Base-by-base conservation (phyloP, 2,329 filamentous ascomycete genomes). In the Talaromyces islandicus region DNA sequence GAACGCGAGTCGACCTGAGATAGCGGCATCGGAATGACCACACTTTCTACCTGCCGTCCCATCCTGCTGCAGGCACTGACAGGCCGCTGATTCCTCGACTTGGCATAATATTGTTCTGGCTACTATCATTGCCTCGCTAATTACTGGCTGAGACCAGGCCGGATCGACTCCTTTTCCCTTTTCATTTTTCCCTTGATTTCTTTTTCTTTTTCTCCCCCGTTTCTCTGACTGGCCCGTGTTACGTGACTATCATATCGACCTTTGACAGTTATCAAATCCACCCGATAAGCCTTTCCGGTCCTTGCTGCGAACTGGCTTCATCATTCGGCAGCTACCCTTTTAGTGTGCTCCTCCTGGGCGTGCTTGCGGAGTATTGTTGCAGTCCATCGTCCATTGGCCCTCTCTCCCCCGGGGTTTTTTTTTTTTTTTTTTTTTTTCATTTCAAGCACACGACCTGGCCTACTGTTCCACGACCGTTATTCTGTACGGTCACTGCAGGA, bases 21-120 rank as follows among this genome's bases (percentile, higher is more conserved):
- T 60, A 56, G 48, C 57, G 58, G 63, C 54, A 58, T 32, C 56
- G 27, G 43, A 54, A 71, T 71, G 69, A 71, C 69, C 59, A 67
- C 68, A 65, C 66, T 65, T 57, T 66, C 69, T 19, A 69, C 67
- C 60, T 63, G 64, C 11, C 64, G 71, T 66, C 65, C 70, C 52
- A 67, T 71, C 51, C 61, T 71, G 58, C 57, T 70, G 61, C 67
- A 71, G 58, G 69, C 67, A 50, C 62, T 71, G n/a, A 67, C 65
- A 54, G 64, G 60, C 51, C 60, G 63, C 19, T 35, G 61, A 64
- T 58, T 69, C n/a, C 30, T 27, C n/a, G 30, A 17, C 35, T 14
- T 17, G 53, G 21, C 53, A 30, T 5, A 11, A 7, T 9, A 55
- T 14, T 12, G 6, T 27, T 19, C 30, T 55, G 21, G 21, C 27